Evolutionary conservation across 495 filamentous ascomycete species (phyloP).

Genomic region (Penicillium subrubescens): DNA sequence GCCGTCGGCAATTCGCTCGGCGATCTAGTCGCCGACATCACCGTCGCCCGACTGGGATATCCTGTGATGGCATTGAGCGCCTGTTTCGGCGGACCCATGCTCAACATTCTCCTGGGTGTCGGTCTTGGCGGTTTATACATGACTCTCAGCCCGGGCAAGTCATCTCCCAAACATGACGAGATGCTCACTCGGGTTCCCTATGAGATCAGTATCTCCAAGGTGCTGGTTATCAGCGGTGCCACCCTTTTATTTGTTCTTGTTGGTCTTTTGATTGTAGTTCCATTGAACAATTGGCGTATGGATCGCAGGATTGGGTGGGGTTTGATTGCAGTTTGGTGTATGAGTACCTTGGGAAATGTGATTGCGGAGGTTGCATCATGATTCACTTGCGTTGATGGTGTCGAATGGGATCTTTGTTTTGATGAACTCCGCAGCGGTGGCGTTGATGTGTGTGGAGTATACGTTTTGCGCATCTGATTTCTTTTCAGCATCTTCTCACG

Average conservation of each 20-base stretch:
- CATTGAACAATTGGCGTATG: conserved; percentile 88
- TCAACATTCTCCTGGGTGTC: conserved; percentile 95
- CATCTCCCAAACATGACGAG: conserved; percentile 21
- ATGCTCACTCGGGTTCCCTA: conserved; percentile 47
- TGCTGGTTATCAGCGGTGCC: conserved; percentile 77
- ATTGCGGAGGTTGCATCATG: conserved; percentile 65
- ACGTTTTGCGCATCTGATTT: not conserved
- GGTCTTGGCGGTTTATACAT: conserved; percentile 87
- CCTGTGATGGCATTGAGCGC: conserved; percentile 95
- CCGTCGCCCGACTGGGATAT: conserved; percentile 87
- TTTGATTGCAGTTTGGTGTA: conserved; percentile 78
- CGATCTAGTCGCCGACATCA: conserved; percentile 93
- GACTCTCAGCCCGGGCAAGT: conserved; percentile 52
- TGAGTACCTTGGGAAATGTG: conserved; percentile 84
- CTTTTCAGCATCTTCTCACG: not conserved
- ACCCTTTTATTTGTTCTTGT: conserved; percentile 81
- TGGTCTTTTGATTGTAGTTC: conserved; percentile 77
- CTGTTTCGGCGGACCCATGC: conserved; percentile 96
- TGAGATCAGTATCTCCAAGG: conserved; percentile 78
- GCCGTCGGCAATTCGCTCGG: conserved; percentile 95
- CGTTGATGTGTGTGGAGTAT: not conserved
- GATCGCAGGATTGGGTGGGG: conserved; percentile 79
- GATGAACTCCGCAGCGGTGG: not conserved
- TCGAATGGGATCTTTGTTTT: not conserved
- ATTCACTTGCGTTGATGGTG: conserved; percentile 5